Base-by-base conservation (phyloP, 2,329 filamentous ascomycete species). In the Fonsecaea pugnacius region DNA sequence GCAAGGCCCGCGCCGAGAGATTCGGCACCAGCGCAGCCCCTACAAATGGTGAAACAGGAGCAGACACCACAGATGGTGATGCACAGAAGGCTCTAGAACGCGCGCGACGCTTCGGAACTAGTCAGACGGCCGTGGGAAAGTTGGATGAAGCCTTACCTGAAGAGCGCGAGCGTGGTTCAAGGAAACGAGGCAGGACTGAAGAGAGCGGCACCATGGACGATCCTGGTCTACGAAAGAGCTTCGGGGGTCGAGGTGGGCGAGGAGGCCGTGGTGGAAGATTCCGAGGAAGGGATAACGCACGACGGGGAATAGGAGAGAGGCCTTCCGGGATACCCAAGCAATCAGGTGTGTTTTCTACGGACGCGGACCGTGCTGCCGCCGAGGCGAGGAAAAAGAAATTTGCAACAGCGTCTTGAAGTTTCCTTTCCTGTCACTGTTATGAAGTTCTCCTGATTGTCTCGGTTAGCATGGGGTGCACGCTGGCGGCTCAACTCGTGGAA, bases 301-400 rank as follows among this genome's bases (percentile, higher is more conserved):
- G 68, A 62, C 64, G 66, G 38, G 64, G 70, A 36, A 46, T 60
- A 12, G 69, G 65, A 32, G 60, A 67, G 71, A 75, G 68, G 72
- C 74, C 59, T 70, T 73, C 62, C 62, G 72, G 65, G 58, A 72
- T 65, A 48, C 57, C n/a, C 55, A 72, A 67, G 68, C 54, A 36
- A 57, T 52, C 27, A 10, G 52, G 53, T 1, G 64, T 58, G 18
- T 70, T 66, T 32, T 73, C 70, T 66, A 78, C 74, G 62, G 78
- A 81, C 40, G 77, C 79, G 68, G 80, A 82, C 70, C 68, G 68
- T 57, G 61, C 70, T 58, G 79, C 79, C 4, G 72, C 80, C 69
- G 80, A 83, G 65, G 79, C 78, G 60, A 76, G 80, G 70, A 82
- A 80, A 74, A 79, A 79, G 73, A 76, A 79, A 58, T 83, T 83